phyloP scores from a whole-genome alignment of 768 basidiomycete genomes.

The Terana coerulea region DNA sequence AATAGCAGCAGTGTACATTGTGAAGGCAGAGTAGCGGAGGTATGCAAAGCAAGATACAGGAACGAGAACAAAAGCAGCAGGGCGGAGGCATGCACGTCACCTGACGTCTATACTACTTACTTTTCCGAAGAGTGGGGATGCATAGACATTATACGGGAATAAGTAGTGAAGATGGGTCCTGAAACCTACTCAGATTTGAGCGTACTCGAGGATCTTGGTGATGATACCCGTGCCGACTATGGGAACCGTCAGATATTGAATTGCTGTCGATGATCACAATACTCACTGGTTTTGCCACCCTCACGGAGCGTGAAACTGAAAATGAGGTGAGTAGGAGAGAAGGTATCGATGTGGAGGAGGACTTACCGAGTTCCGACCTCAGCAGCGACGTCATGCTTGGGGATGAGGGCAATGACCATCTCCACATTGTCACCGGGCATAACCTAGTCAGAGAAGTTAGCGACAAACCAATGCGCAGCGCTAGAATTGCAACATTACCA shows the following conservation, averaged over 20 bases:
- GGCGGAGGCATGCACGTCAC: too few species aligned
- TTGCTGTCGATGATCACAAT: neutral
- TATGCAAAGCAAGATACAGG: neutral
- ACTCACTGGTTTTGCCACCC: constrained; percentile 87
- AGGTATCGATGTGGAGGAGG: neutral
- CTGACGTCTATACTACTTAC: constrained; percentile 5
- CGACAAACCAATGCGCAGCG: constrained; percentile 1
- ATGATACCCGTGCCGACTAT: constrained; percentile 93
- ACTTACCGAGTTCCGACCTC: constrained; percentile 78
- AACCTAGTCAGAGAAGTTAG: constrained; percentile 44
- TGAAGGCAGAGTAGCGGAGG: constrained; percentile 2
- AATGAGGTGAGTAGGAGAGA: constrained; percentile 7
- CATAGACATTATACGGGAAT: constrained; percentile 10
- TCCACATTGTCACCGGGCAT: constrained; percentile 99
- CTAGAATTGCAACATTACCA: constrained; percentile 43
- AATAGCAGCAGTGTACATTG: neutral
- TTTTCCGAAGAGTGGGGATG: constrained; percentile 16
- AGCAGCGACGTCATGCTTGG: constrained; percentile 85
- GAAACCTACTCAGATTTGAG: constrained; percentile 13
- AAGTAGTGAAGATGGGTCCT: constrained; percentile 3
- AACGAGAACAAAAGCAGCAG: neutral
- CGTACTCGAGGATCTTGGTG: constrained; percentile 68
- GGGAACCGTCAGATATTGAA: constrained; percentile 8
- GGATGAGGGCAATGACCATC: constrained; percentile 77
- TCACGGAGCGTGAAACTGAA: constrained; percentile 85